Conservation (phyloP, 179 eudicot species). For the Spinacia oleracea region DNA sequence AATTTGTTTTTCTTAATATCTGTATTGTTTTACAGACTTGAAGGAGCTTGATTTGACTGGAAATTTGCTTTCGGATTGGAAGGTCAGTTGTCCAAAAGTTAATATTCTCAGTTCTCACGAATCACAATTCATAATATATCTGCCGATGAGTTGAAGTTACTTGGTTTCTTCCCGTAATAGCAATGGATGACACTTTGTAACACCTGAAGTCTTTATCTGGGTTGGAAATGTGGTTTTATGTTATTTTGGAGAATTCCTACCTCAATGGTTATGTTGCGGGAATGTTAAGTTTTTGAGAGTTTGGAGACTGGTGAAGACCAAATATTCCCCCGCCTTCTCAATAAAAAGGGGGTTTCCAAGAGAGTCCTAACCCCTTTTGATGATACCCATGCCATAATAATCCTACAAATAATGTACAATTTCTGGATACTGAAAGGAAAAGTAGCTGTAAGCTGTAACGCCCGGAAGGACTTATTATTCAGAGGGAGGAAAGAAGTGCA, state of each 20-base stretch:
- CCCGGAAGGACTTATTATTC: not conserved
- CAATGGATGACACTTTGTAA: not conserved
- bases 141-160: not conserved
- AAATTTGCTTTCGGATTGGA: conserved; percentile 80
- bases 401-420: not conserved
- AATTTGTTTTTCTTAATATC: conserved; percentile 10
- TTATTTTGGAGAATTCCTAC: not conserved
- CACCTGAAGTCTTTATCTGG: not conserved
- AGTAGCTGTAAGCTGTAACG: too few species aligned
- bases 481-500: not conserved
- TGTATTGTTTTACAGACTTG: conserved; percentile 48
- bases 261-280: not conserved
- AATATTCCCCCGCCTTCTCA: too few species aligned
- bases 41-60: conserved; percentile 97
- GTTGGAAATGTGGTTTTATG: not conserved
- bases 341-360: too few species aligned
- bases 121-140: not conserved
- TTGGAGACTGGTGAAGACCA: too few species aligned
- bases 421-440: not conserved
- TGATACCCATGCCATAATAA: not conserved
- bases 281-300: too few species aligned
- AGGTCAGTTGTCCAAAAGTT: conserved; percentile 47
- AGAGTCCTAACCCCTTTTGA: too few species aligned
- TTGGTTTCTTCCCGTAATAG: not conserved
- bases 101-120: too few species aligned